phyloP scores from a whole-genome alignment of 495 filamentous ascomycete genomes.

The Terfezia boudieri region DNA sequence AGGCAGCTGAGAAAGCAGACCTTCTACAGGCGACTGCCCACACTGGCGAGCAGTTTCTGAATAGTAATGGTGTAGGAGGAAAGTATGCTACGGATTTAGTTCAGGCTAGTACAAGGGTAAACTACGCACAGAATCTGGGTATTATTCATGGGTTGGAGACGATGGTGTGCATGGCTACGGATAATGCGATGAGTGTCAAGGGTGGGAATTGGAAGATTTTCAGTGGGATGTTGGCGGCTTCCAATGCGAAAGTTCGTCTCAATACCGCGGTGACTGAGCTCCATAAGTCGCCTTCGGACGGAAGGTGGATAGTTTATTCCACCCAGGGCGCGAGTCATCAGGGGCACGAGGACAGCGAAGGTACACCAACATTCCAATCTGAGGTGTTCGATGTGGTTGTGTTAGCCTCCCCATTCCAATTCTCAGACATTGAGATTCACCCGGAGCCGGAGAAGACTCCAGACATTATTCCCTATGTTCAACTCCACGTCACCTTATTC shows the following conservation, averaged over 20 bases:
- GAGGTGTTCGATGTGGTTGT: constrained; percentile 54
- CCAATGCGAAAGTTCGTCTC: constrained; percentile 37
- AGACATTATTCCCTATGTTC: constrained; percentile 59
- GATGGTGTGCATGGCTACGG: constrained; percentile 83
- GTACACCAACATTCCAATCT: constrained; percentile 16
- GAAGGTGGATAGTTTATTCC: constrained; percentile 4
- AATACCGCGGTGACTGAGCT: constrained; percentile 48
- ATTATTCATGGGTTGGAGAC: constrained; percentile 75
- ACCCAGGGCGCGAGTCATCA: constrained; percentile 23
- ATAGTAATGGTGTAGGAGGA: constrained; percentile 39
- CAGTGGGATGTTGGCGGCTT: constrained; percentile 45
- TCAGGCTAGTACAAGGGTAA: constrained; percentile 81
- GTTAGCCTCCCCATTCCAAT: constrained; percentile 57
- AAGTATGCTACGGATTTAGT: constrained; percentile 63
- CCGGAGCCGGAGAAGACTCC: constrained; percentile 31
- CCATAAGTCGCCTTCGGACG: constrained; percentile 19
- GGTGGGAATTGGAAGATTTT: constrained; percentile 97
- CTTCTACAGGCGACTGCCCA: constrained; percentile 39
- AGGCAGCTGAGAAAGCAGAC: constrained; percentile 39
- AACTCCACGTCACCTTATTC: constrained; percentile 72
- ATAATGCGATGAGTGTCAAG: constrained; percentile 53
- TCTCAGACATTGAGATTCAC: constrained; percentile 37
- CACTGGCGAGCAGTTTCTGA: constrained; percentile 50
- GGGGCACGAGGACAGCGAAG: constrained; percentile 6
- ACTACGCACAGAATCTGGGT: constrained; percentile 75